Evolutionary conservation across 495 filamentous ascomycete genomes (phyloP).

Genomic region (Poronia punctata): DNA sequence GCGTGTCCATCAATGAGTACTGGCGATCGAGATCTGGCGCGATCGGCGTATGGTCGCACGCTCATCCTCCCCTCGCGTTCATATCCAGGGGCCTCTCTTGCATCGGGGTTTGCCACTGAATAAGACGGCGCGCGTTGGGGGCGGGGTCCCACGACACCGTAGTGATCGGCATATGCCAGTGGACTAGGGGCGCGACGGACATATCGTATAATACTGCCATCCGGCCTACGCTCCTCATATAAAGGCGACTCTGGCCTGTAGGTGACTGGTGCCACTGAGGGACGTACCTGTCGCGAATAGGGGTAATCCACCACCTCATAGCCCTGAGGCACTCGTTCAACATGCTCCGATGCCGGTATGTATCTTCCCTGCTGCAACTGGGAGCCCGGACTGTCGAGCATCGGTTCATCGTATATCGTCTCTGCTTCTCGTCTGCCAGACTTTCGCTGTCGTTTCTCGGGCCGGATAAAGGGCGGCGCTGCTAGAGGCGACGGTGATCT

Average conservation of each 20-base stretch:
- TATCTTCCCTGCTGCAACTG: conserved; percentile 15
- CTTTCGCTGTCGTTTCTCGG: conserved; percentile 47
- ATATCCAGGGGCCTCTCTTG: conserved; percentile 42
- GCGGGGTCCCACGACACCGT: conserved; percentile 37
- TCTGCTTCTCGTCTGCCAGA: conserved; percentile 35
- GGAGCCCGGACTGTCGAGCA: conserved; percentile 24
- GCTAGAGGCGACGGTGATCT: conserved; percentile 70
- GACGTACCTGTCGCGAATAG: conserved; percentile 17
- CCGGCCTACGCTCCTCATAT: conserved; percentile 23
- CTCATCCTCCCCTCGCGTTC: conserved; percentile 32
- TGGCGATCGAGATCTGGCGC: conserved; percentile 55
- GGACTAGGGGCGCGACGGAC: conserved; percentile 44
- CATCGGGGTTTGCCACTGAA: conserved; percentile 52
- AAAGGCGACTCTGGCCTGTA: conserved; percentile 17
- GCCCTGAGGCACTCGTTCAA: conserved; percentile 15
- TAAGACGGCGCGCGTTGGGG: conserved; percentile 54
- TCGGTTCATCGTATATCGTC: conserved; percentile 36
- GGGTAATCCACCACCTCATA: conserved; percentile 20
- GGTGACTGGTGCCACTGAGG: conserved; percentile 18
- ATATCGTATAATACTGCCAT: conserved; percentile 34
- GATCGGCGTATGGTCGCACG: conserved; percentile 38
- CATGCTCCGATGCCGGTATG: conserved; percentile 6
- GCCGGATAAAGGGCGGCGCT: conserved; percentile 43
- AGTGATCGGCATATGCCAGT: conserved; percentile 39
- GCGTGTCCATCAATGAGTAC: conserved; percentile 43